Evolutionary conservation across 2,329 filamentous ascomycete genomes (phyloP).

Genomic region (Aspergillus melleus): DNA sequence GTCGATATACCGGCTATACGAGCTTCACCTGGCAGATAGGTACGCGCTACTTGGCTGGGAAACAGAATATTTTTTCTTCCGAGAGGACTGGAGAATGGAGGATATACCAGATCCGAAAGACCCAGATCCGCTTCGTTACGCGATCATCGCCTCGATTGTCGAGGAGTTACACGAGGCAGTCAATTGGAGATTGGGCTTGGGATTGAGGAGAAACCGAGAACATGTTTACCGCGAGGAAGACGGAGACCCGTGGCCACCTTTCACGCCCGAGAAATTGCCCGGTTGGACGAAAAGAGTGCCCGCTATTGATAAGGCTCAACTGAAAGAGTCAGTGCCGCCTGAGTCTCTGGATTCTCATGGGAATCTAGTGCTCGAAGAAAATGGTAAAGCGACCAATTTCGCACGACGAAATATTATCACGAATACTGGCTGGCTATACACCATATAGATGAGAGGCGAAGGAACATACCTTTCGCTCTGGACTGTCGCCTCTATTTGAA

Average conservation of each 20-base stretch:
- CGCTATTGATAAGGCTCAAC: slow-evolving; percentile 8
- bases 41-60: slow-evolving; percentile 24
- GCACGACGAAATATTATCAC: slow-evolving; percentile 25
- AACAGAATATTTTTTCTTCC: slow-evolving; percentile 27
- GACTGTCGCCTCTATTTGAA: background rate
- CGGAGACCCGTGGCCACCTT: slow-evolving; percentile 24
- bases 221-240: slow-evolving; percentile 26
- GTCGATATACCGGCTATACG: slow-evolving; percentile 31
- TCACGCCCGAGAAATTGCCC: slow-evolving; percentile 5
- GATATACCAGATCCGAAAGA: slow-evolving; percentile 27
- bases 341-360: slow-evolving; percentile 6
- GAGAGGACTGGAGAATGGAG: slow-evolving; percentile 19
- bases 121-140: slow-evolving; percentile 29
- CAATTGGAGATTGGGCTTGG: slow-evolving; percentile 29
- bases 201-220: slow-evolving; percentile 23
- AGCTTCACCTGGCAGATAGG: slow-evolving; percentile 19
- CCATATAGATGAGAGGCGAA: slow-evolving; percentile 16
- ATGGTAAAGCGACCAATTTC: slow-evolving; percentile 18
- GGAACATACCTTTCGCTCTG: background rate
- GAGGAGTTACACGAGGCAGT: slow-evolving; percentile 25
- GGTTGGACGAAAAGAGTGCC: background rate
- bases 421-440: slow-evolving; percentile 24
- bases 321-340: slow-evolving; percentile 8
- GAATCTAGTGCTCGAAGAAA: slow-evolving; percentile 21
- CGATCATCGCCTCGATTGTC: slow-evolving; percentile 25